Conservation (phyloP, 2,329 filamentous ascomycete species). For the Lachnellula suecica region DNA sequence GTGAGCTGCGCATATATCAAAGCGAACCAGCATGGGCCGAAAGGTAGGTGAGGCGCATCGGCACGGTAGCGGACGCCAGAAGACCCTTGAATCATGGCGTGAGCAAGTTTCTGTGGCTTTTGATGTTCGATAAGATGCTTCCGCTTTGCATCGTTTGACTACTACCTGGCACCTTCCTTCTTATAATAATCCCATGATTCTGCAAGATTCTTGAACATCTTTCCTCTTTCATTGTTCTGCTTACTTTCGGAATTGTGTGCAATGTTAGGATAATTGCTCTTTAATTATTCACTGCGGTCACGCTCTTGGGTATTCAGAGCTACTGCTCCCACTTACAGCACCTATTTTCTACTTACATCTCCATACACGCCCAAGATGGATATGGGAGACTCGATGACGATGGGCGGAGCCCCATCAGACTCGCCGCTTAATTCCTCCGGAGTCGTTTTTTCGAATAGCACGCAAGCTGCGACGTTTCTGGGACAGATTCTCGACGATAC, state of each 20-base stretch:
- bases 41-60: not conserved
- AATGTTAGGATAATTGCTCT: too few species aligned
- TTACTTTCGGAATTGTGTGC: too few species aligned
- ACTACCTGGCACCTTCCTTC: too few species aligned
- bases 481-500: conserved; percentile 36
- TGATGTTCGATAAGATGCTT: not conserved
- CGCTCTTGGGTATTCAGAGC: not conserved
- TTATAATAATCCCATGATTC: too few species aligned
- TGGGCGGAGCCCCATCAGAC: conserved; percentile 23
- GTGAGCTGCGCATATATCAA: not conserved
- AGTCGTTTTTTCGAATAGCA: conserved; percentile 37
- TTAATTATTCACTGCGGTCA: not conserved
- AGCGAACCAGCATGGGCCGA: too few species aligned
- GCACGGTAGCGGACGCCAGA: not conserved
- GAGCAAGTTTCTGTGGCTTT: not conserved
- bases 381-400: conserved; percentile 18
- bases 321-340: not conserved
- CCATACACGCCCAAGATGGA: conserved; percentile 9
- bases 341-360: not conserved
- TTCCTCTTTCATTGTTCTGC: too few species aligned
- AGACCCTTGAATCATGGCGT: not conserved
- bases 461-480: conserved; percentile 36
- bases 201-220: too few species aligned
- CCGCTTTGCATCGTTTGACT: not conserved
- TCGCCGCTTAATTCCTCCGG: conserved; percentile 32